Percentiles rank a stretch among this genome's conserved stretches.
Evolutionary conservation across 1,284 basidiomycete genomes (phyloP).

Genomic region (Athelia sp.): DNA sequence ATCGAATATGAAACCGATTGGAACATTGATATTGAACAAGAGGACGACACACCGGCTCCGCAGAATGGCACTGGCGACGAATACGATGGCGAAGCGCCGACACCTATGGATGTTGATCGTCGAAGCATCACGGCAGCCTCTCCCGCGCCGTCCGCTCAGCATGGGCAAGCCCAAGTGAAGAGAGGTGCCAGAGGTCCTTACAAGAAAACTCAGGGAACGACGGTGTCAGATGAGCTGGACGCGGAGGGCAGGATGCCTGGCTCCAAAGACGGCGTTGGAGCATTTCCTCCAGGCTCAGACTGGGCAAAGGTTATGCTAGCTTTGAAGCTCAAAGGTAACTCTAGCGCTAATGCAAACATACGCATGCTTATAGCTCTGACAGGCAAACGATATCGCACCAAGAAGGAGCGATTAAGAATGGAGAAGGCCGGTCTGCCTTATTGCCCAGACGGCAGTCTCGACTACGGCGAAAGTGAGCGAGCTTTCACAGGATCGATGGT

Average conservation of each 20-base stretch:
- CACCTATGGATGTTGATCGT: slow-evolving; percentile 36
- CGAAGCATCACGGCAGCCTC: slow-evolving; percentile 25
- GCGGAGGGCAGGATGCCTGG: slow-evolving; percentile 68
- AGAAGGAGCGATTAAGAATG: slow-evolving; percentile 69
- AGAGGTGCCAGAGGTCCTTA: slow-evolving; percentile 42
- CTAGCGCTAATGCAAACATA: not conserved
- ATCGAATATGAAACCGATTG: slow-evolving; percentile 78
- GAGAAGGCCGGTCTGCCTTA: slow-evolving; percentile 69
- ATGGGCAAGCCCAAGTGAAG: slow-evolving; percentile 22
- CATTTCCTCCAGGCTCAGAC: slow-evolving; percentile 63
- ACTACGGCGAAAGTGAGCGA: slow-evolving; percentile 64
- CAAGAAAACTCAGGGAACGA: slow-evolving; percentile 30
- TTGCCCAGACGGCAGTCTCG: slow-evolving; percentile 64
- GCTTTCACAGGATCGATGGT: slow-evolving; percentile 1
- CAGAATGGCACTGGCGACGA: slow-evolving; percentile 41
- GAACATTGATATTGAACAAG: slow-evolving; percentile 75
- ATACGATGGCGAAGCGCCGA: slow-evolving; percentile 18
- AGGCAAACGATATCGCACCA: slow-evolving; percentile 75
- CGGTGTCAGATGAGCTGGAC: slow-evolving; percentile 54
- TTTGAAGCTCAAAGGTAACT: slow-evolving; percentile 64
- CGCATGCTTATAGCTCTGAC: not conserved
- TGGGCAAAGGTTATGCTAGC: slow-evolving; percentile 65
- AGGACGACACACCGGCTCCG: slow-evolving; percentile 44
- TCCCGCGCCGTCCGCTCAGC: slow-evolving; percentile 30
- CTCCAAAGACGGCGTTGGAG: slow-evolving; percentile 65